Percentiles rank a stretch among this genome's conserved stretches.
phyloP scores from a whole-genome alignment of 176 grass and related monocot species.

The Eremochloa ophiuroides region DNA sequence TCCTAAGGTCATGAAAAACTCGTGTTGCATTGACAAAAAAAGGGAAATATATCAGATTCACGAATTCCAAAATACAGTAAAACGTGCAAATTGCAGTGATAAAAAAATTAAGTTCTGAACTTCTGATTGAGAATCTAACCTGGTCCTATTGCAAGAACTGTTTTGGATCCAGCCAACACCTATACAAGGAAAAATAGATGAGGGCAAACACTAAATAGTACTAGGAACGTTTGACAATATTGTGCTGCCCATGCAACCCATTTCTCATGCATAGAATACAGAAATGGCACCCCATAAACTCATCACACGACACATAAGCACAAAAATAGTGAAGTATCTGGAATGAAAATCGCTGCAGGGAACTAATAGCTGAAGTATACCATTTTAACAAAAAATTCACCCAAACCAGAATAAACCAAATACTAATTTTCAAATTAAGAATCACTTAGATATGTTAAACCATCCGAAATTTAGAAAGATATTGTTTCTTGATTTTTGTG shows the following conservation, averaged over 20 bases:
- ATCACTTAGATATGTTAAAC: slow-evolving; percentile 11
- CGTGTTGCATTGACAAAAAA: background rate
- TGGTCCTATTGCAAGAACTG: slow-evolving; percentile 95
- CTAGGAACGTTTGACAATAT: slow-evolving; percentile 1
- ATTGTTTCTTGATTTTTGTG: background rate
- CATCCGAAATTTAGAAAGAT: background rate
- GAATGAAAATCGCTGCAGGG: background rate
- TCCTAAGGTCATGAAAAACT: background rate
- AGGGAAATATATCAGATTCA: background rate
- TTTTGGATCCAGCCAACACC: slow-evolving; percentile 86
- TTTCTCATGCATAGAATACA: background rate
- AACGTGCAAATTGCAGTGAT: background rate
- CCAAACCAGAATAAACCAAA: background rate
- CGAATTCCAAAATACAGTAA: background rate
- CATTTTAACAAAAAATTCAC: background rate
- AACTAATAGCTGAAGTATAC: background rate
- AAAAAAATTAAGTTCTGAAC: background rate
- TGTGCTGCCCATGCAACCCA: background rate
- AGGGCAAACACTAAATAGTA: background rate
- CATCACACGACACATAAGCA: background rate
- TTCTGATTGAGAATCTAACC: slow-evolving; percentile 40
- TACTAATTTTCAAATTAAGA: background rate
- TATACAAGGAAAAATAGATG: slow-evolving; percentile 27
- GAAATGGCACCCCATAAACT: background rate
- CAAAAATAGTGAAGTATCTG: background rate